phyloP scores from a whole-genome alignment of 1,284 basidiomycete genomes.

The Ceratorhiza oryzae-sativae region DNA sequence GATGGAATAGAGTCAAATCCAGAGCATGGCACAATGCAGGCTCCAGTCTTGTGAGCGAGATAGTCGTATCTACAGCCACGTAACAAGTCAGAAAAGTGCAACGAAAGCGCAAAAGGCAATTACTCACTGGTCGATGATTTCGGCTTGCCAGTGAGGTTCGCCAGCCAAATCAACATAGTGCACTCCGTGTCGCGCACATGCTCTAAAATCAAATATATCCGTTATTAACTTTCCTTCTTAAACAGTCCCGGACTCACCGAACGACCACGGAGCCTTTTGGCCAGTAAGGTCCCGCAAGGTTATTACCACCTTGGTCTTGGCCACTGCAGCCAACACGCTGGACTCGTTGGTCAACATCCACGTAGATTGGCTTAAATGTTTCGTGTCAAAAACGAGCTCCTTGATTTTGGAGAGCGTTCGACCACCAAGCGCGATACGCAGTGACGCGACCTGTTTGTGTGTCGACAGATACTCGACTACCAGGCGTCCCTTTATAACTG shows the following conservation, averaged over 20 bases:
- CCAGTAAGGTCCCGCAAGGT: constrained; percentile 42
- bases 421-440: constrained; percentile 38
- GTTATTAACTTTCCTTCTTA: neutral
- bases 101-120: constrained; percentile 23
- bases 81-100: neutral
- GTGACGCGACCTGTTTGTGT: neutral
- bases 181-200: constrained; percentile 59
- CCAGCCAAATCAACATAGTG: constrained; percentile 71
- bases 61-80: constrained; percentile 61
- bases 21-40: constrained; percentile 73
- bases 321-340: constrained; percentile 34
- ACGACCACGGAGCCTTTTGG: constrained; percentile 39
- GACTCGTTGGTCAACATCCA: constrained; percentile 38
- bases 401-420: constrained; percentile 37
- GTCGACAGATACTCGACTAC: constrained; percentile 36
- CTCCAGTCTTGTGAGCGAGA: constrained; percentile 67
- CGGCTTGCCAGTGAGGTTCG: constrained; percentile 62
- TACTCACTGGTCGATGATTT: constrained; percentile 58
- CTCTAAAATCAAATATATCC: constrained; percentile 49
- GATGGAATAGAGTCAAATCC: constrained; percentile 78
- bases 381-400: neutral
- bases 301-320: constrained; percentile 40
- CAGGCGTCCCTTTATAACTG: constrained; percentile 29
- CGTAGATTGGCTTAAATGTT: constrained; percentile 1
- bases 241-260: constrained; percentile 6